Evolutionary conservation across 2,329 filamentous ascomycete genomes (phyloP).

Genomic region (Hypomyces rosellus): DNA sequence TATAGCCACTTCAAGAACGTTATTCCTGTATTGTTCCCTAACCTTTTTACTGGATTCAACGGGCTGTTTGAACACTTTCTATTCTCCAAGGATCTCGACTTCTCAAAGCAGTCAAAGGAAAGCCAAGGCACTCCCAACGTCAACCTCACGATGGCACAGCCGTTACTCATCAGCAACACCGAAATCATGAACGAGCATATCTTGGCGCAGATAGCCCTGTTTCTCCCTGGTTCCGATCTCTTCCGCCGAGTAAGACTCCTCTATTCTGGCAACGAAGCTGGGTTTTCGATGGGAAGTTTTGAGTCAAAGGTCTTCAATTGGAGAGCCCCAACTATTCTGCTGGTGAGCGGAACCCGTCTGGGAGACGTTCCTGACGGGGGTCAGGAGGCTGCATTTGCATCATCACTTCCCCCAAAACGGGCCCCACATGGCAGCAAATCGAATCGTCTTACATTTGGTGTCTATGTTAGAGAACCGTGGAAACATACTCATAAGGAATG

Average conservation of each 20-base stretch:
- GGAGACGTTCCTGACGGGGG: conserved; percentile 41
- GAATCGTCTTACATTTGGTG: conserved; percentile 57
- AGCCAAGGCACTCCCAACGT: conserved; percentile 11
- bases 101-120: conserved; percentile 45
- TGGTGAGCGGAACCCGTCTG: conserved; percentile 61
- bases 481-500: conserved; percentile 60
- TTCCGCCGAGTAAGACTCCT: conserved; percentile 61
- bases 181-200: conserved; percentile 60
- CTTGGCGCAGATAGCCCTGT: conserved; percentile 66
- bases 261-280: conserved; percentile 64
- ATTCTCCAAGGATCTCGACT: conserved; percentile 65
- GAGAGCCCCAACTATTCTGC: conserved; percentile 65
- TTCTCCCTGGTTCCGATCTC: conserved; percentile 57
- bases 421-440: conserved; percentile 47
- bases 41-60: conserved; percentile 61
- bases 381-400: conserved; percentile 50
- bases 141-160: conserved; percentile 31
- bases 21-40: conserved; percentile 55
- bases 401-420: conserved; percentile 57
- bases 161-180: conserved; percentile 45
- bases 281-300: conserved; percentile 73
- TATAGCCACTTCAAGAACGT: conserved; percentile 56
- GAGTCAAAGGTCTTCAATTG: conserved; percentile 72
- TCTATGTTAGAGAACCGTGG: conserved; percentile 63
- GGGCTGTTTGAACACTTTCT: conserved; percentile 69